phyloP scores from a whole-genome alignment of 345 rosid genomes.

The Syzygium aromaticum region DNA sequence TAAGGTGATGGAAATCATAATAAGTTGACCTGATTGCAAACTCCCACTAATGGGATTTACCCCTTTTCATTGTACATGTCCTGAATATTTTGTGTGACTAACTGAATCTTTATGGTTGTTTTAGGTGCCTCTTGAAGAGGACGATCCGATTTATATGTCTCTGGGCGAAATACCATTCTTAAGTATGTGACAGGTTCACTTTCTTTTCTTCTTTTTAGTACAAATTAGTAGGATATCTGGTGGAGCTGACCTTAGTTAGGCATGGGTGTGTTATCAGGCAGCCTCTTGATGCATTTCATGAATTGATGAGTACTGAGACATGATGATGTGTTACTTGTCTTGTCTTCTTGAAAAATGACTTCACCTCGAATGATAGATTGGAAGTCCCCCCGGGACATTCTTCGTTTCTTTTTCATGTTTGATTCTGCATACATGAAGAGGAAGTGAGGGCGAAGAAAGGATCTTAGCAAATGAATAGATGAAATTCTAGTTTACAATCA shows the following conservation, averaged over 20 bases:
- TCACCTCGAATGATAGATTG: not conserved
- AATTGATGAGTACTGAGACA: not conserved
- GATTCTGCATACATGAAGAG: not conserved
- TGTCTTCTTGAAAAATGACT: not conserved
- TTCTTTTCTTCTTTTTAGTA: not conserved
- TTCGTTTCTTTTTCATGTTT: not conserved
- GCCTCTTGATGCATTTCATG: not conserved
- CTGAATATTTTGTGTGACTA: not conserved
- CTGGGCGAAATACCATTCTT: slow-evolving; percentile 86
- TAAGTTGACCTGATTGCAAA: not conserved
- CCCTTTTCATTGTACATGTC: not conserved
- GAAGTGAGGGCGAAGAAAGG: not conserved
- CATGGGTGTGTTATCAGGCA: not conserved
- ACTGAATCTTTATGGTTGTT: slow-evolving; percentile 8
- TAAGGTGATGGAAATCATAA: not conserved
- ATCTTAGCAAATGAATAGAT: not conserved
- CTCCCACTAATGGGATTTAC: not conserved
- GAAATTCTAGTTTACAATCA: not conserved
- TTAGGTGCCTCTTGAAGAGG: slow-evolving; percentile 71
- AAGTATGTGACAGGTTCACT: slow-evolving; percentile 4
- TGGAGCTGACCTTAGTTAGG: not conserved
- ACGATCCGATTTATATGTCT: slow-evolving; percentile 94
- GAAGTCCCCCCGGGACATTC: not conserved
- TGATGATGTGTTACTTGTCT: not conserved
- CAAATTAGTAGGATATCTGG: not conserved